Percentiles rank a stretch among this genome's conserved stretches.
These are phyloP conservation scores for Hypholoma sublateritium DNA, from an alignment of 768 basidiomycete genomes.

Conservation along the genomic window DNA sequence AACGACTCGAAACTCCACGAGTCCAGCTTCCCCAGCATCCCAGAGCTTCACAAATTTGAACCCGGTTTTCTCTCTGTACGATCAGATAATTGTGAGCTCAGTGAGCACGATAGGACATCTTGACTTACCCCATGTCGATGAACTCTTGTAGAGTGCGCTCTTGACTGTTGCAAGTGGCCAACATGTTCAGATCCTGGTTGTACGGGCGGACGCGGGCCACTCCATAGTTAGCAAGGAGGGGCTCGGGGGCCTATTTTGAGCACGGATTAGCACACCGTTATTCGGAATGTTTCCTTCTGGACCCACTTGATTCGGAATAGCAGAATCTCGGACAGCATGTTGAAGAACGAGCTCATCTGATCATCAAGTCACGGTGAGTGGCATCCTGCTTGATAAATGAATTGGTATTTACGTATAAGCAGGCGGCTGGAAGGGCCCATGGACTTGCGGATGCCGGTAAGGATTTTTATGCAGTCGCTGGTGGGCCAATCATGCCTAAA, in stretches of 20 bases:
- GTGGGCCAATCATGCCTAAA: slow-evolving; percentile 1
- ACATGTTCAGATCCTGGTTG: slow-evolving; percentile 47
- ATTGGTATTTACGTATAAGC: background rate
- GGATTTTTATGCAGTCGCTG: slow-evolving; percentile 1
- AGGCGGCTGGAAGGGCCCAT: slow-evolving; percentile 3
- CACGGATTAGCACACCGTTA: background rate
- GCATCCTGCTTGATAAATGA: background rate
- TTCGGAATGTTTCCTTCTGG: background rate
- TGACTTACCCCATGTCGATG: slow-evolving; percentile 7
- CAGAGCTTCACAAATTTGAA: slow-evolving; percentile 10
- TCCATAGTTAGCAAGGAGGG: slow-evolving; percentile 39
- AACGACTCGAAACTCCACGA: slow-evolving; percentile 6
- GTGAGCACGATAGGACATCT: no score
- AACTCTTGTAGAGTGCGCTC: slow-evolving; percentile 41
- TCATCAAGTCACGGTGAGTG: no score
- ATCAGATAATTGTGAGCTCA: no score
- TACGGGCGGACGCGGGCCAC: slow-evolving; percentile 40
- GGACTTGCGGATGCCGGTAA: background rate
- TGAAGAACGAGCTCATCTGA: slow-evolving; percentile 3
- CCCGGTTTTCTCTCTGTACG: background rate
- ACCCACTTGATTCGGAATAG: background rate
- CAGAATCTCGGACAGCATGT: background rate
- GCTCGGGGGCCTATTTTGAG: background rate
- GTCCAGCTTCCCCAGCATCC: slow-evolving; percentile 11
- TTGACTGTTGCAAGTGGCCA: slow-evolving; percentile 38